Evolutionary conservation across 2,329 filamentous ascomycete genomes (phyloP).

Genomic region (Ilyonectria mors-panacis): DNA sequence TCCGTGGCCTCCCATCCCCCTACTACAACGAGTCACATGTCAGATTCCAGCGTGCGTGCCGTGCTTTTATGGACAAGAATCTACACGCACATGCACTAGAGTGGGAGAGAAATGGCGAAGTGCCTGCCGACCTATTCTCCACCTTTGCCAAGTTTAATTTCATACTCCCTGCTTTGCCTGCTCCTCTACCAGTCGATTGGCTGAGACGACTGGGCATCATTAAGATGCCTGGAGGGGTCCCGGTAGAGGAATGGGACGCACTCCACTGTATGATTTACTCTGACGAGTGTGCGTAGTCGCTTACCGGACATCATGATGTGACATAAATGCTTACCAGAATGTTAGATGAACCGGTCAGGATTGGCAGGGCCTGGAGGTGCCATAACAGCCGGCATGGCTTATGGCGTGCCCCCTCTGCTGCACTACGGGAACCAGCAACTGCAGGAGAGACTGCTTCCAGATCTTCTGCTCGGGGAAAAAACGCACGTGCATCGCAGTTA

Average conservation of each 20-base stretch:
- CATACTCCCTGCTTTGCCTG: conserved; percentile 77
- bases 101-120: conserved; percentile 77
- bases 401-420: conserved; percentile 79
- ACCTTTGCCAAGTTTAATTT: conserved; percentile 77
- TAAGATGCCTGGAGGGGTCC: conserved; percentile 75
- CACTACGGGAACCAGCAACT: conserved; percentile 76
- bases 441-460: conserved; percentile 77
- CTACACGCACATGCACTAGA: conserved; percentile 74
- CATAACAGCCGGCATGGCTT: conserved; percentile 80
- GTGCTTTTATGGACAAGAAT: conserved; percentile 75
- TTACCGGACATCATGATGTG: not conserved
- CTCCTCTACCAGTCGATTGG: conserved; percentile 78
- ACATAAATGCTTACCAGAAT: not conserved
- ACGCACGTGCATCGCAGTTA: conserved; percentile 82
- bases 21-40: conserved; percentile 78
- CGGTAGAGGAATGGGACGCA: conserved; percentile 82
- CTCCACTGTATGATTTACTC: conserved; percentile 78
- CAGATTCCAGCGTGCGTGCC: conserved; percentile 77
- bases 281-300: conserved; percentile 62
- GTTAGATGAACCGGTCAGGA: conserved; percentile 75
- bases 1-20: conserved; percentile 78
- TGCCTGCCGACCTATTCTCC: conserved; percentile 75
- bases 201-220: conserved; percentile 76
- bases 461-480: conserved; percentile 77
- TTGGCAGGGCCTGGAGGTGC: conserved; percentile 74